Conservation (phyloP, 805 yeast species). For the Maudiozyma pseudohumilis region DNA sequence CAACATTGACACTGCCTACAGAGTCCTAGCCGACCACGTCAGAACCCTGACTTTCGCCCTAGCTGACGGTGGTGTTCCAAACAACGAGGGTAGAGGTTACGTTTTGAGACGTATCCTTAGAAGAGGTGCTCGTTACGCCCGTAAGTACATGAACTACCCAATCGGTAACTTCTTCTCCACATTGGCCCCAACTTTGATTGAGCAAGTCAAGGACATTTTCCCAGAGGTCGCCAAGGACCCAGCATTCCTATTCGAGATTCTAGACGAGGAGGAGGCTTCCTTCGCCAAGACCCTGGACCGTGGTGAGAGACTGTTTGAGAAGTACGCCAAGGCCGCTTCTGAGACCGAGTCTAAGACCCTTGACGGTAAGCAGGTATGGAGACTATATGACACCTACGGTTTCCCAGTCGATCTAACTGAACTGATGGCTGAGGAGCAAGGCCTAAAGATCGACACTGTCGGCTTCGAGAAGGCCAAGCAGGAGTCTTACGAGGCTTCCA, state of each 20-base stretch:
- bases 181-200: constrained; percentile 86
- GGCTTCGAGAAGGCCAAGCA: constrained; percentile 87
- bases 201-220: constrained; percentile 77
- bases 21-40: constrained; percentile 97
- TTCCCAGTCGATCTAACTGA: constrained; percentile 98
- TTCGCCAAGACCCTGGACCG: constrained; percentile 93
- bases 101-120: constrained; percentile 93
- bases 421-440: constrained; percentile 97
- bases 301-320: constrained; percentile 94
- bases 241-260: constrained; percentile 72
- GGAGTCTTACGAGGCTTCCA: constrained; percentile 89
- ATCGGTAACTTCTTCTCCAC: constrained; percentile 89
- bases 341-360: constrained; percentile 65
- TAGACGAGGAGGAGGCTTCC: constrained; percentile 92
- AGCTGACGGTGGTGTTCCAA: constrained; percentile 98
- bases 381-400: constrained; percentile 96
- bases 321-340: constrained; percentile 77
- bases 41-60: constrained; percentile 93
- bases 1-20: constrained; percentile 95
- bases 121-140: constrained; percentile 94
- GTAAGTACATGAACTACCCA: constrained; percentile 93
- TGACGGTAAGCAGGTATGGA: constrained; percentile 94
- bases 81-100: constrained; percentile 98
- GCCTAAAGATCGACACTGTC: constrained; percentile 80
- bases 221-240: constrained; percentile 78